A percentile compares a stretch with the other conserved stretches of the same genome.
phyloP scores from a whole-genome alignment of 2,329 filamentous ascomycete genomes.

The Sphaceloma murrayae region DNA sequence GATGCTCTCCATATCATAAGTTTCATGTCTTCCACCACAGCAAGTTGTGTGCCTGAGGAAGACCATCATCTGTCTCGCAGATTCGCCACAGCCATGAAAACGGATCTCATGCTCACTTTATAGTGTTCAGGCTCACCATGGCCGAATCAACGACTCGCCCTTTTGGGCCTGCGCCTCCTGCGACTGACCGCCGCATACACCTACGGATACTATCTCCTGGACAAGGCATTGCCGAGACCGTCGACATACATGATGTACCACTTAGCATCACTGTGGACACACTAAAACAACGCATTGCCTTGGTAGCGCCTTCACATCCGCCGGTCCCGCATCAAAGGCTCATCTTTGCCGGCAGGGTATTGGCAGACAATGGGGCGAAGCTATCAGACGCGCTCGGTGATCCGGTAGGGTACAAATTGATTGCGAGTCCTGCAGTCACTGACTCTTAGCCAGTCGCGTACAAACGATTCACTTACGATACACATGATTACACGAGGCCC shows the following conservation, averaged over 20 bases:
- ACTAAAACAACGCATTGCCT: conserved; percentile 45
- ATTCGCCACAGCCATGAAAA: background rate
- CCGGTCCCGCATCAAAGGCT: conserved; percentile 43
- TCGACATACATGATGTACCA: conserved; percentile 20
- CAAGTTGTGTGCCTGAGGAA: background rate
- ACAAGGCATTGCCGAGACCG: conserved; percentile 10
- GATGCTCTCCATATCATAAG: background rate
- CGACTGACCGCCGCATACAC: conserved; percentile 8
- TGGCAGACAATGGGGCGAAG: conserved; percentile 41
- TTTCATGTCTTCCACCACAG: background rate
- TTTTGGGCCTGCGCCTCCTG: background rate
- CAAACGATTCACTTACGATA: conserved; percentile 7
- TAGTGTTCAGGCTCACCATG: background rate
- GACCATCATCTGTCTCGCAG: background rate
- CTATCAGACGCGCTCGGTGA: conserved; percentile 44
- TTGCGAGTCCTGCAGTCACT: background rate
- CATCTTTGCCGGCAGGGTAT: conserved; percentile 48
- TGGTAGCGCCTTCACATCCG: conserved; percentile 40
- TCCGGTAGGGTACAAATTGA: conserved; percentile 31
- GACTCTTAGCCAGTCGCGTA: background rate
- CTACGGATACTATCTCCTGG: conserved; percentile 18
- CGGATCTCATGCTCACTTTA: background rate
- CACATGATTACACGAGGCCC: conserved; percentile 10
- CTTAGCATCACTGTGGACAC: conserved; percentile 38
- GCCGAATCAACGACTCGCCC: background rate